Evolutionary conservation across 2,329 filamentous ascomycete species (phyloP).

Genomic region (Alternaria solani): DNA sequence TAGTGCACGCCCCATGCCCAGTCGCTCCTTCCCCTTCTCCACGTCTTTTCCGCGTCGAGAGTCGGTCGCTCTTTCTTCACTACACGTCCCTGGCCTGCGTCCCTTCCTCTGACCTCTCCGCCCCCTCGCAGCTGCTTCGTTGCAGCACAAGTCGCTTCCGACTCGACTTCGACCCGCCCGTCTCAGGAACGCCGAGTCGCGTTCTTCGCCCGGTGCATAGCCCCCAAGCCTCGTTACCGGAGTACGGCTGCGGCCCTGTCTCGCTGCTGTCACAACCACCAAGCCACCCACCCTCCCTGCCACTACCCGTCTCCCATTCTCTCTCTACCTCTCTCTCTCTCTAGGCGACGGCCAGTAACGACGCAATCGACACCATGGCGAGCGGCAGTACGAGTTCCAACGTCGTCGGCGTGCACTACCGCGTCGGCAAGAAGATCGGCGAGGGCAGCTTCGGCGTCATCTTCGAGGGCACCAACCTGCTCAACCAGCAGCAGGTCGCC

Average conservation of each 20-base stretch:
- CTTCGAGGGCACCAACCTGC: slow-evolving; percentile 96
- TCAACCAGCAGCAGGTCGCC: slow-evolving; percentile 99
- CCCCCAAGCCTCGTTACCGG: slow-evolving; percentile 22
- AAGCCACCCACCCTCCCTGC: slow-evolving; percentile 13
- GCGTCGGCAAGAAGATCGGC: slow-evolving; percentile 99
- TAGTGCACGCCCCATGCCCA: slow-evolving; percentile 20
- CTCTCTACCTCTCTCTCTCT: slow-evolving; percentile 5
- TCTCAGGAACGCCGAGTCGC: slow-evolving; percentile 20
- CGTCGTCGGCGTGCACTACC: slow-evolving; percentile 98
- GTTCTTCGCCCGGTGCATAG: slow-evolving; percentile 26
- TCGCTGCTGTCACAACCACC: slow-evolving; percentile 22
- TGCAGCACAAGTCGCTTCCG: slow-evolving; percentile 27
- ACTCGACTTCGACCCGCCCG: slow-evolving; percentile 17
- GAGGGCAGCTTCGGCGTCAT: slow-evolving; percentile 99
- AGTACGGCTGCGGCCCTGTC: slow-evolving; percentile 35
- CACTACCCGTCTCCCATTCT: slow-evolving; percentile 11
- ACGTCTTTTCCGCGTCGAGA: slow-evolving; percentile 37
- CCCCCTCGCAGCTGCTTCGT: slow-evolving; percentile 29
- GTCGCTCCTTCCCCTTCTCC: slow-evolving; percentile 33
- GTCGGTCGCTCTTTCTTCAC: slow-evolving; percentile 33
- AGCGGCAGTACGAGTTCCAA: slow-evolving; percentile 93
- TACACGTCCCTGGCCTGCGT: slow-evolving; percentile 22
- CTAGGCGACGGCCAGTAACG: slow-evolving; percentile 10
- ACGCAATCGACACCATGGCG: slow-evolving; percentile 65
- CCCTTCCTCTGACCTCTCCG: slow-evolving; percentile 33